Percentiles rank a stretch among this genome's conserved stretches.
phyloP scores from a whole-genome alignment of 2,329 filamentous ascomycete genomes.

The Pseudogymnoascus sp. region DNA sequence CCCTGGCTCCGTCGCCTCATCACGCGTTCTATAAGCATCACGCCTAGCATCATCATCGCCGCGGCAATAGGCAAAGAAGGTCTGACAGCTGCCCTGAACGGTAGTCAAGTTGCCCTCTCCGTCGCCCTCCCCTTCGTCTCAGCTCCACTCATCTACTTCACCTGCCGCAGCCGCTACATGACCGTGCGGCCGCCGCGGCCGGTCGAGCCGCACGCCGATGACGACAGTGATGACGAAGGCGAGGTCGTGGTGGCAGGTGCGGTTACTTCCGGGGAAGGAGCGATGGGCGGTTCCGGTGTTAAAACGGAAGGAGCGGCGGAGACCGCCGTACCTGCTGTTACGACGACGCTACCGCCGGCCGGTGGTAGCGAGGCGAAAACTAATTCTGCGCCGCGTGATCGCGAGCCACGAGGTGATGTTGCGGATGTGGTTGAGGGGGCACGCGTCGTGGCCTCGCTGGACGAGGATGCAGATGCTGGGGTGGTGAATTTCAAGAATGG shows the following conservation, averaged over 20 bases:
- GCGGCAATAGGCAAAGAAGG: slow-evolving; percentile 65
- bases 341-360: slow-evolving; percentile 11
- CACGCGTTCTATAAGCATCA: slow-evolving; percentile 72
- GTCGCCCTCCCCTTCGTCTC: slow-evolving; percentile 75
- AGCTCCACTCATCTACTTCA: slow-evolving; percentile 79
- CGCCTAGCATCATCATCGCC: slow-evolving; percentile 74
- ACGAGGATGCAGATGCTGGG: slow-evolving; percentile 22
- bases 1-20: slow-evolving; percentile 74
- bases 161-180: slow-evolving; percentile 72
- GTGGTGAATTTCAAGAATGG: slow-evolving; percentile 56
- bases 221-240: slow-evolving; percentile 18
- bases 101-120: slow-evolving; percentile 68
- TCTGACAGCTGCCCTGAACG: slow-evolving; percentile 63
- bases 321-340: neutral
- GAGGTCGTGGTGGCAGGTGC: neutral
- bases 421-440: neutral
- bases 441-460: slow-evolving; percentile 18
- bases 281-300: slow-evolving; percentile 11
- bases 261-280: neutral
- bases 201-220: slow-evolving; percentile 24
- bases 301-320: slow-evolving; percentile 1
- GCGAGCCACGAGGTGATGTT: neutral
- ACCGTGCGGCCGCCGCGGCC: slow-evolving; percentile 46
- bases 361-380: neutral
- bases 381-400: neutral